phyloP scores from a whole-genome alignment of 1,284 basidiomycete genomes.

The Leucoagaricus sp. region DNA sequence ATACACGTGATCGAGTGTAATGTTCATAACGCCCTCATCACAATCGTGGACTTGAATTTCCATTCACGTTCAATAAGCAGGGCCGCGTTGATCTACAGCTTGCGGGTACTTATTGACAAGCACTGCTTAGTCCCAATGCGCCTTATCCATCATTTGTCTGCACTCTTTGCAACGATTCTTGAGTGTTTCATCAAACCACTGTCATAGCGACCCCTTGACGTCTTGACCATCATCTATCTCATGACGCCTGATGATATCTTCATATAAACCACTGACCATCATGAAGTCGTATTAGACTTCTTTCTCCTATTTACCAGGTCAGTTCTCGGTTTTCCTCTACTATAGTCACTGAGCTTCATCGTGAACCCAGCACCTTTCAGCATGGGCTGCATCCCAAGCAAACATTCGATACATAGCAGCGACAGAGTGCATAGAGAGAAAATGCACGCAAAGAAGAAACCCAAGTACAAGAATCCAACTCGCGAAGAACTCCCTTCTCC shows the following conservation, averaged over 20 bases:
- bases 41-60: too few relatives aligned
- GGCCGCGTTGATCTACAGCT: too few relatives aligned
- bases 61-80: too few relatives aligned
- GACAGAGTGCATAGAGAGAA: background rate
- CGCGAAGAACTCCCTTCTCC: slow-evolving; percentile 16
- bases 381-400: slow-evolving; percentile 50
- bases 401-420: slow-evolving; percentile 22
- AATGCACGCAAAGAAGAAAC: background rate
- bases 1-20: too few relatives aligned
- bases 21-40: too few relatives aligned
- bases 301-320: background rate
- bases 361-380: background rate
- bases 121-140: too few relatives aligned
- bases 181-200: background rate
- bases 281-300: background rate
- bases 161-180: background rate
- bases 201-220: slow-evolving; percentile 3
- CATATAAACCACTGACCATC: background rate
- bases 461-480: slow-evolving; percentile 10
- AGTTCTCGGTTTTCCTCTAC: background rate
- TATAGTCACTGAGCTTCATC: background rate
- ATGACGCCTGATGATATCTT: background rate
- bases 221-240: slow-evolving; percentile 2
- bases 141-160: background rate
- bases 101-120: too few relatives aligned